phyloP scores from a whole-genome alignment of 352 stramenopile species.

The Globisporangium radiosum region DNA sequence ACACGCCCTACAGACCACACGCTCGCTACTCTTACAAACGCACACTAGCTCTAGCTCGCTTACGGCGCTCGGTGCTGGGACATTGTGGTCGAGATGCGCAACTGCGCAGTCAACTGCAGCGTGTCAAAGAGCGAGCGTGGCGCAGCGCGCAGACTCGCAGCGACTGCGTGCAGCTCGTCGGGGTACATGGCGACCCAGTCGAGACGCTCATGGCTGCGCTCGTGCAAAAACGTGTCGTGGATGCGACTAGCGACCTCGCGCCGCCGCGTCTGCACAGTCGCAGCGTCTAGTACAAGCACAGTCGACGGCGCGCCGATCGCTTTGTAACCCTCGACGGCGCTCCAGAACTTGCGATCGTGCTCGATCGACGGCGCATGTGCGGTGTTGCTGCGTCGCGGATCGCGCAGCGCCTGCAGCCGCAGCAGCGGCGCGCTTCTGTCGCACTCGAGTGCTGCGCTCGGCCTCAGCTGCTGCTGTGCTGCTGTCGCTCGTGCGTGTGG shows the following conservation, averaged over 20 bases:
- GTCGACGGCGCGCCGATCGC: conserved; percentile 25
- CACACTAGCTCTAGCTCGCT: background rate
- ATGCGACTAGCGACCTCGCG: conserved; percentile 36
- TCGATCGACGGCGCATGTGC: conserved; percentile 13
- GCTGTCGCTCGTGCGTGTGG: background rate
- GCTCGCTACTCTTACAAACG: background rate
- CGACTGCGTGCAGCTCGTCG: conserved; percentile 27
- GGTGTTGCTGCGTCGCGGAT: background rate
- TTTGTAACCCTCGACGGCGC: conserved; percentile 50
- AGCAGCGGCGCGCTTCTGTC: background rate
- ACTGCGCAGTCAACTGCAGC: conserved; percentile 44
- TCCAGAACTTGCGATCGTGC: conserved; percentile 54
- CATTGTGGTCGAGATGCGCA: conserved; percentile 37
- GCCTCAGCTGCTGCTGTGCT: background rate
- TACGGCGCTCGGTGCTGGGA: conserved; percentile 4
- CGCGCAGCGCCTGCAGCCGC: background rate
- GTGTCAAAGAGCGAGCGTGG: conserved; percentile 39
- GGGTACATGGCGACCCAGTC: conserved; percentile 52
- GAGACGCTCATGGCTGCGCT: conserved; percentile 11
- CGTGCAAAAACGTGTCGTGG: conserved; percentile 38
- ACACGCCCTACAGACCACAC: background rate
- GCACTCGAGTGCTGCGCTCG: background rate
- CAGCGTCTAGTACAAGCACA: conserved; percentile 30
- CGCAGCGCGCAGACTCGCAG: conserved; percentile 18
- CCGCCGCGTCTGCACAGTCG: conserved; percentile 24